A percentile compares a stretch with the other conserved stretches of the same genome.
Conservation (phyloP, 2,329 filamentous ascomycete genomes). For the Aureobasidium sp. region DNA sequence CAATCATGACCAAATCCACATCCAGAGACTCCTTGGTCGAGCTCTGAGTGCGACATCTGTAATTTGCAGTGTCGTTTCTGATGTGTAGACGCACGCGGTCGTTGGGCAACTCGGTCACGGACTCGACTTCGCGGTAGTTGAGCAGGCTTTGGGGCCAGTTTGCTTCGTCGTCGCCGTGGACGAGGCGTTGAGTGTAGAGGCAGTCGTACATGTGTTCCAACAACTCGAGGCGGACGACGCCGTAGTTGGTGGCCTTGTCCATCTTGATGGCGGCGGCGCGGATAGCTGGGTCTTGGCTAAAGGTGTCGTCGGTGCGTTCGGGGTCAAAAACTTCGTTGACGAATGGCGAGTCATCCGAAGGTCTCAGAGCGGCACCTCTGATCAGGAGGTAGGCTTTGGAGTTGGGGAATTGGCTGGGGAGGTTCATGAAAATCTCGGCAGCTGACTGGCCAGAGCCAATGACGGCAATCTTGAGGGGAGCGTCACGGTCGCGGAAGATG, state of each 20-base stretch:
- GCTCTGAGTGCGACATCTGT: slow-evolving; percentile 32
- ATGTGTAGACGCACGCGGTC: slow-evolving; percentile 52
- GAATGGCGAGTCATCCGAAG: slow-evolving; percentile 93
- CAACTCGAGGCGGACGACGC: slow-evolving; percentile 83
- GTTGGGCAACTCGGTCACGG: slow-evolving; percentile 49
- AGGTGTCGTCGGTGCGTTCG: slow-evolving; percentile 70
- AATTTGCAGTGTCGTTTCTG: slow-evolving; percentile 42
- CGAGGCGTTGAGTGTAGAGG: slow-evolving; percentile 78
- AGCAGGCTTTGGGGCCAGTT: slow-evolving; percentile 80
- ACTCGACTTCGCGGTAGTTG: slow-evolving; percentile 58
- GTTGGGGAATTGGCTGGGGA: slow-evolving; percentile 76
- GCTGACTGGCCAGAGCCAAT: slow-evolving; percentile 87
- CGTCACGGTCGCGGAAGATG: slow-evolving; percentile 50
- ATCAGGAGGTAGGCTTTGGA: slow-evolving; percentile 72
- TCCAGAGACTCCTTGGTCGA: slow-evolving; percentile 55
- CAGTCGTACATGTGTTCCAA: slow-evolving; percentile 83
- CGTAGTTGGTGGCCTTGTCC: slow-evolving; percentile 86
- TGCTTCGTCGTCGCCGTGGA: slow-evolving; percentile 58
- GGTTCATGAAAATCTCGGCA: slow-evolving; percentile 89
- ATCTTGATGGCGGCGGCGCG: slow-evolving; percentile 57
- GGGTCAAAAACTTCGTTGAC: slow-evolving; percentile 98
- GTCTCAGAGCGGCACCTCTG: slow-evolving; percentile 73
- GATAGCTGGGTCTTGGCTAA: slow-evolving; percentile 55
- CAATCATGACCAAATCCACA: slow-evolving; percentile 75
- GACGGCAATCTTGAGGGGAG: slow-evolving; percentile 69